Evolutionary conservation across 2,329 filamentous ascomycete species (phyloP), one percentile per base, ranked within the genome.

Genomic region (Ceratocystis cacaofunesta): DNA sequence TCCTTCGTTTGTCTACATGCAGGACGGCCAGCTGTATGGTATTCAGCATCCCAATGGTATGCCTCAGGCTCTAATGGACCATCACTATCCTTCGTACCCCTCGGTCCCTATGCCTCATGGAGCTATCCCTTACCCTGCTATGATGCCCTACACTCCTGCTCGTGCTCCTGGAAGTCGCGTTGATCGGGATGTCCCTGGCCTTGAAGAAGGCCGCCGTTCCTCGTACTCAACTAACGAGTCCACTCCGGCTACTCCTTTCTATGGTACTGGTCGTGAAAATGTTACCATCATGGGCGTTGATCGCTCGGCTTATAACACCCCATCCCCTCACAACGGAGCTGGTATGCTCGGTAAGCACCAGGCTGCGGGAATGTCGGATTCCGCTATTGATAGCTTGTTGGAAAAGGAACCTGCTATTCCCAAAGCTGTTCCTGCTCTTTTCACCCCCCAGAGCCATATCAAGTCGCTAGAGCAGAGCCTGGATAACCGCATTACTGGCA

Each of bases 401-500:
- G 79, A 86, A 71, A 84, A 89, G 72, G 86, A 91, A n/a, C 94
- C 94, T 19, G 76, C 85, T 0, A 88, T 99, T 68, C 94, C 94
- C 22, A 82, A 84, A 69, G 92, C 94, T 62, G 92, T 99, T 58
- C 92, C 92, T 17, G 92, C 94, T 5, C 86, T 91, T 69, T 92
- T 89, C 72, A 91, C 88, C 66, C 90, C 90, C 32, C 87, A 86
- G 28, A 92, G 92, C 66, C 89, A 88, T 71, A 85, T 89, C 78
- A 89, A 96, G 80, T 92, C 89, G 52, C 83, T 97, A 32, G 92
- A 96, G 69, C 92, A 96, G 75, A 95, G 92, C 72, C 80, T 99
- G 61, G 90, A 96, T 76, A 97, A 97, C 72, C 88, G 91, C 67
- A 94, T 86, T 66, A 78, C 89, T 61, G 92, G 92, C 57, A 96